Base-by-base conservation (phyloP, 139 green algal genomes). In the Tetratostichococcus sp. region DNA sequence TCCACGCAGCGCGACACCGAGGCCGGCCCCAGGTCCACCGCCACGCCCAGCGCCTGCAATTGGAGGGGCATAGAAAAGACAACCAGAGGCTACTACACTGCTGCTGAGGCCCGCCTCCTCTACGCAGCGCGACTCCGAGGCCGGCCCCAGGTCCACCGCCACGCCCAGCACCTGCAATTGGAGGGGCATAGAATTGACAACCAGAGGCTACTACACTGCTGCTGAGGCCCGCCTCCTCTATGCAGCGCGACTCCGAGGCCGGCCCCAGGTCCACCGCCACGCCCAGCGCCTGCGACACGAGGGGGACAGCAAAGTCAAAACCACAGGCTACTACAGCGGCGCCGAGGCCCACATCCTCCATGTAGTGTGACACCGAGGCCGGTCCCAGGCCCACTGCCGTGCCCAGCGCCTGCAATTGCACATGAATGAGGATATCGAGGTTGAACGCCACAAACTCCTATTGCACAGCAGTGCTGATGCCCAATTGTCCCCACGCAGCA, bases 351-450 rank as follows among this genome's bases (percentile, higher is more conserved):
- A 84, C 88, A 77, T 97, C 83, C 3, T 93, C 77, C 32, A 99
- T 73, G 83, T 94, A 99, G 26, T 43, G 67, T 1, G 71, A 35
- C 33, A 98, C 86, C 25, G 82, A 84, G 42, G 92, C 79, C 14
- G 96, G 93, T 0, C 91, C 92, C n/a, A 99, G 71, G 76, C 98
- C 94, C 35, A 99, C 87, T 5, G 84, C 86, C 0, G 99, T 86
- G 4, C 91, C 94, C 35, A 99, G 80, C 0, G 91, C 96, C 89
- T 98, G 86, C 30, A 92, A 30, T 72, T 8, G 89, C 8, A 14
- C 8, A 14, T 22, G 8, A 50, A 50, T 14, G 8, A 14, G 8
- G 39, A n/a, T n/a, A n/a, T n/a, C n/a, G n/a, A n/a, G n/a, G n/a
- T n/a, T n/a, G n/a, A n/a, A n/a, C n/a, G n/a, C n/a, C n/a, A n/a